Evolutionary conservation across 176 grass and related monocot species (phyloP), one percentile per base, ranked within the genome.

Genomic region (Elymus sibiricus): DNA sequence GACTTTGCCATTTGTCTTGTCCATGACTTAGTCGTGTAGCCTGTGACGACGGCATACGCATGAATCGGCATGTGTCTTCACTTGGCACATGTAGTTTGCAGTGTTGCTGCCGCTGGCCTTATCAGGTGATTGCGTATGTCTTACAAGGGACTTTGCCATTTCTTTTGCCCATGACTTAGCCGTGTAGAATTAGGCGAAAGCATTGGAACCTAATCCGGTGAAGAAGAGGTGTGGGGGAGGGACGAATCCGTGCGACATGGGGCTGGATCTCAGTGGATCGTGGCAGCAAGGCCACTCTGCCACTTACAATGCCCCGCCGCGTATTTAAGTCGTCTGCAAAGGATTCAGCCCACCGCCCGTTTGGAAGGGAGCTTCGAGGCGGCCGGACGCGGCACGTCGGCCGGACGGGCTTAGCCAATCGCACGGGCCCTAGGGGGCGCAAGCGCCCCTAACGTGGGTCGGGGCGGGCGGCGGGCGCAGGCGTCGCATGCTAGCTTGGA

Each of bases 211-310:
- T n/a, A n/a, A n/a, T n/a, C n/a, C n/a, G n/a, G n/a, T 42, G 9
- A 42, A 42, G 9, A 10, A 42, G 40, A 42, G 10, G 3, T 47
- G 13, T 27, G 64, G 91, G 85, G 85, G 88, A 69, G 82, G 82
- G 88, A 88, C 82, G 73, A 93, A 90, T 93, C 82, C 56, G 64
- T 86, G 79, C 86, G 89, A 91, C 79, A 21, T 28, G 22, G 86
- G 83, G 79, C 80, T 91, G 80, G 80, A 94, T 89, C 86, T 94
- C 80, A 85, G 84, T 78, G 89, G 86, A 94, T 89, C 84, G 51
- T 89, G 89, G 89, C 87, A 94, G 87, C 86, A 91, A 91, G 92
- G 87, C 86, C 89, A 94, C 86, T 91, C 83, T 91, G 76, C 89
- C 89, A 79, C 89, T 91, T 94, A 94, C 82, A 93, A 88, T 93